Evolutionary conservation across 768 basidiomycete species (phyloP).

Genomic region (Sistotremastrum niveocremeum): DNA sequence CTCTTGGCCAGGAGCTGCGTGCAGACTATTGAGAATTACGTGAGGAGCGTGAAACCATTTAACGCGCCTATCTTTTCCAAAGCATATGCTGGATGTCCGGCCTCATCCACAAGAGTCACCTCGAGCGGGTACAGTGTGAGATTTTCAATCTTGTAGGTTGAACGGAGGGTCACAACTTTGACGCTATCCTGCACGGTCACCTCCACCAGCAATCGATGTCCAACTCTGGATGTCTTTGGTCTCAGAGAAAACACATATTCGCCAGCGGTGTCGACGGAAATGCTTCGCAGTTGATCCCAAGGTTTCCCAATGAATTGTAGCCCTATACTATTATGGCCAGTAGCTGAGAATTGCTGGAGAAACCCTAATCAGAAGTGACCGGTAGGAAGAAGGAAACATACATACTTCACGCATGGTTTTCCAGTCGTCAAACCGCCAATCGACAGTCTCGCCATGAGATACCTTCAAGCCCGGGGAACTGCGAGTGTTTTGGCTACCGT

Average conservation of each 20-base stretch:
- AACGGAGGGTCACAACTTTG: conserved; percentile 87
- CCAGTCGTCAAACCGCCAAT: conserved; percentile 98
- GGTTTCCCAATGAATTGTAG: conserved; percentile 72
- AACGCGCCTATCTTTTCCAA: conserved; percentile 66
- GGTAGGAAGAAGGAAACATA: background rate
- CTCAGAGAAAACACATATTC: conserved; percentile 82
- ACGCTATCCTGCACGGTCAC: conserved; percentile 83
- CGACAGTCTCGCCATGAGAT: conserved; percentile 59
- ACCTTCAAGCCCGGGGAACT: conserved; percentile 46
- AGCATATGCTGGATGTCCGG: conserved; percentile 67
- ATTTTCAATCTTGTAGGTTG: conserved; percentile 87
- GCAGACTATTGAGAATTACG: background rate
- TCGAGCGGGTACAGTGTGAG: conserved; percentile 85
- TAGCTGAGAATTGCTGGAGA: conserved; percentile 43
- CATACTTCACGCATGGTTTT: conserved; percentile 82
- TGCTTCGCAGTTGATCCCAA: conserved; percentile 80
- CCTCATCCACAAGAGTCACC: conserved; percentile 75
- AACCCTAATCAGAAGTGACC: background rate
- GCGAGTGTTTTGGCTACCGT: conserved; percentile 33
- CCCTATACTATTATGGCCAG: conserved; percentile 74
- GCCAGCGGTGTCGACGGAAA: conserved; percentile 90
- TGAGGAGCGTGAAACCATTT: conserved; percentile 2
- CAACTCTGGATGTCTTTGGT: conserved; percentile 59
- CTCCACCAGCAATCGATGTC: conserved; percentile 76
- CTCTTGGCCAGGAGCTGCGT: conserved; percentile 64